Evolutionary conservation across 2,329 filamentous ascomycete genomes (phyloP).

Genomic region (Fusarium multiceps): DNA sequence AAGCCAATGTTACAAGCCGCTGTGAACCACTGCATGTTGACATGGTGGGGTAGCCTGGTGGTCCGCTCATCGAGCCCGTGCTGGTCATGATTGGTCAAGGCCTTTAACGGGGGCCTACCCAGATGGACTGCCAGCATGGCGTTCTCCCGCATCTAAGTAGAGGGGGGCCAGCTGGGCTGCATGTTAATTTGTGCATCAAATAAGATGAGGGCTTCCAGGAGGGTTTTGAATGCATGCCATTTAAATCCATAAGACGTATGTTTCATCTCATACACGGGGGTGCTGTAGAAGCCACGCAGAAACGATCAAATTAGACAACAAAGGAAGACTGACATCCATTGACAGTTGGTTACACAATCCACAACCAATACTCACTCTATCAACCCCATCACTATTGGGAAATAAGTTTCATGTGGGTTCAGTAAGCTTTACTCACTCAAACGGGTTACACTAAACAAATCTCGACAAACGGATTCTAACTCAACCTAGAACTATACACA

Average conservation of each 20-base stretch:
- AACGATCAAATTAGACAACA: background rate
- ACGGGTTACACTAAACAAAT: conserved; percentile 4
- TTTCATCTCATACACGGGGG: background rate
- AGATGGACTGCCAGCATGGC: conserved; percentile 34
- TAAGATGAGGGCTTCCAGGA: conserved; percentile 29
- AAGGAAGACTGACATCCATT: background rate
- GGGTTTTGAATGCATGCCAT: conserved; percentile 14
- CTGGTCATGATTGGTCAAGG: conserved; percentile 25
- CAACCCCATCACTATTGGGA: background rate
- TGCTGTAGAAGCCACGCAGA: background rate
- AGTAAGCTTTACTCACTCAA: background rate
- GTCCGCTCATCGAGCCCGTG: background rate
- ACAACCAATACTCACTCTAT: background rate
- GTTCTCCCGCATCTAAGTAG: conserved; percentile 26
- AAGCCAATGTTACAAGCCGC: conserved; percentile 22
- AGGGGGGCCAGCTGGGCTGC: conserved; percentile 14
- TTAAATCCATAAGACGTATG: background rate
- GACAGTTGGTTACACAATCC: background rate
- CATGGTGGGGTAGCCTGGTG: conserved; percentile 19
- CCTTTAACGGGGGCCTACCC: conserved; percentile 18
- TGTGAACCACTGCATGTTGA: conserved; percentile 20
- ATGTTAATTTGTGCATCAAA: conserved; percentile 23
- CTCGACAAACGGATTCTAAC: background rate
- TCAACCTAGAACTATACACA: background rate
- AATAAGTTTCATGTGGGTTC: background rate